These are phyloP conservation scores for Calonectria multiphialidica DNA, from an alignment of 2,329 filamentous ascomycete genomes.

Conservation along the genomic window DNA sequence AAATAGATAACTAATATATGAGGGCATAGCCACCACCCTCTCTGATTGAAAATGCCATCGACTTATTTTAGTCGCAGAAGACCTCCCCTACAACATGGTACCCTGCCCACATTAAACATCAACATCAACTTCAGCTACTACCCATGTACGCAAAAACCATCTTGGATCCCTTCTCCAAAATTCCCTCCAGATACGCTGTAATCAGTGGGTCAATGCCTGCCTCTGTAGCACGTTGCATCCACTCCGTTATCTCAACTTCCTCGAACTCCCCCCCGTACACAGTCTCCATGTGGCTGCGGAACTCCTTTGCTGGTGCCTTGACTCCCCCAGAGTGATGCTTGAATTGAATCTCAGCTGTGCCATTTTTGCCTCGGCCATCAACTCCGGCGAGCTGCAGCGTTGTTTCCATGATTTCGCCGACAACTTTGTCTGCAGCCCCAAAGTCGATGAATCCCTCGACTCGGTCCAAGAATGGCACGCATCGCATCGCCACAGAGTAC, in stretches of 20 bases:
- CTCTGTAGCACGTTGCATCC: constrained; percentile 23
- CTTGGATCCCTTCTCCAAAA: constrained; percentile 21
- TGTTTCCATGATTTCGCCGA: constrained; percentile 15
- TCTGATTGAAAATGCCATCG: neutral
- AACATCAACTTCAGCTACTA: neutral
- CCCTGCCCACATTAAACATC: too few relatives aligned
- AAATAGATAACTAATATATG: neutral
- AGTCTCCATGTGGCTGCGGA: constrained; percentile 25
- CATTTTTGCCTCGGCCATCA: neutral
- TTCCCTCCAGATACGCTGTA: constrained; percentile 30
- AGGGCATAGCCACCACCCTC: neutral
- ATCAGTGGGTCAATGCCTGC: constrained; percentile 31
- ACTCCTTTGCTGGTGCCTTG: constrained; percentile 23
- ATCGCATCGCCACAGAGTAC: constrained; percentile 25
- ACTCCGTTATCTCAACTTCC: constrained; percentile 21
- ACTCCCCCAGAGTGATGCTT: constrained; percentile 29
- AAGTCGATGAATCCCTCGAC: constrained; percentile 25
- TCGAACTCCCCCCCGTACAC: constrained; percentile 24
- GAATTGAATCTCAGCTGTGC: constrained; percentile 5
- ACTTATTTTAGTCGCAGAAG: too few relatives aligned
- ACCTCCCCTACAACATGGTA: too few relatives aligned
- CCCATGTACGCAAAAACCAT: constrained; percentile 31
- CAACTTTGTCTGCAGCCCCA: constrained; percentile 17
- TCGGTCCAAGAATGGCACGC: constrained; percentile 21
- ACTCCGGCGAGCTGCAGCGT: constrained; percentile 7